phyloP scores from a whole-genome alignment of 306 rosid species.

The Glycine latifolia region DNA sequence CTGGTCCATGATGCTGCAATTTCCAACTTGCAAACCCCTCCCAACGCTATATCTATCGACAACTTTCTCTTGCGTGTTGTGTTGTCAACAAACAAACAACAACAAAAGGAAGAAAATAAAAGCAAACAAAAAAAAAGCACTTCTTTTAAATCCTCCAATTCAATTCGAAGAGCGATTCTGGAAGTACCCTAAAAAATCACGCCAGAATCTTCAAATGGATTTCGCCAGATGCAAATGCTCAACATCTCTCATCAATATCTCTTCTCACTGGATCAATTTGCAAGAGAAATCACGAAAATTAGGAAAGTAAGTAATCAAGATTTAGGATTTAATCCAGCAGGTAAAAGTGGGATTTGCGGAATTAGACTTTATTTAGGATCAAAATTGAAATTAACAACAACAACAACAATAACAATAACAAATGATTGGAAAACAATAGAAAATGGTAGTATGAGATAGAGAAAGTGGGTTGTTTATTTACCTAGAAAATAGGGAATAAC shows the following conservation, averaged over 20 bases:
- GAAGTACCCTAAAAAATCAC: slow-evolving; percentile 8
- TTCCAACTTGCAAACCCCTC: slow-evolving; percentile 26
- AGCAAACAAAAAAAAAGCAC: not conserved
- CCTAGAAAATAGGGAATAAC: not conserved
- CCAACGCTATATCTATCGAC: slow-evolving; percentile 18
- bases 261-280: slow-evolving; percentile 17
- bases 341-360: slow-evolving; percentile 2
- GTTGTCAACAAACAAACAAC: slow-evolving; percentile 22
- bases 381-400: not conserved
- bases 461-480: not conserved
- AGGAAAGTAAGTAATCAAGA: not conserved
- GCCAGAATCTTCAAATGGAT: slow-evolving; percentile 6
- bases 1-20: slow-evolving; percentile 59
- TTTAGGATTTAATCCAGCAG: slow-evolving; percentile 2
- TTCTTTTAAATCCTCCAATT: slow-evolving; percentile 10
- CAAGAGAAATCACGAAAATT: not conserved
- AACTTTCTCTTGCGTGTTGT: not conserved
- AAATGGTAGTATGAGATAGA: not conserved
- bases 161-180: slow-evolving; percentile 8
- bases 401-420: not conserved
- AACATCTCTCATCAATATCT: not conserved
- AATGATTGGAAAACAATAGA: not conserved
- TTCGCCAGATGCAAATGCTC: not conserved
- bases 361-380: not conserved
- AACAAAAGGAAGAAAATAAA: not conserved